These are phyloP conservation scores for Fusarium staphyleae DNA, from an alignment of 2,329 filamentous ascomycete species.

Conservation along the genomic window DNA sequence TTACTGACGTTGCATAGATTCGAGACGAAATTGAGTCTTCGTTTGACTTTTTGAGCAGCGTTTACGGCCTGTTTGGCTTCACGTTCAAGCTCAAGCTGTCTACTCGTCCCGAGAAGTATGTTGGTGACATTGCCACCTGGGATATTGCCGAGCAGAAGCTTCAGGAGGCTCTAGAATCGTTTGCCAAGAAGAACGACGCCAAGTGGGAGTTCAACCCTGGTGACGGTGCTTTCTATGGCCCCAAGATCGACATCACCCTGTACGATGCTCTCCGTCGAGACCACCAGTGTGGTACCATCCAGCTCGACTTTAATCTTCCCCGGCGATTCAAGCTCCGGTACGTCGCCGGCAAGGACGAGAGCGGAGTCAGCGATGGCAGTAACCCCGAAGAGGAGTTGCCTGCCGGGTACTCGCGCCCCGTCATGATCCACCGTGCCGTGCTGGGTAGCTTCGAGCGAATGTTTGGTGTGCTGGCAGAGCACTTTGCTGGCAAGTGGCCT, in stretches of 20 bases:
- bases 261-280: slow-evolving; percentile 82
- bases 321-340: slow-evolving; percentile 52
- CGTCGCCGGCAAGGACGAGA: slow-evolving; percentile 60
- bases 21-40: slow-evolving; percentile 70
- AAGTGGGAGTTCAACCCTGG: slow-evolving; percentile 92
- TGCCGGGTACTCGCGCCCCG: slow-evolving; percentile 77
- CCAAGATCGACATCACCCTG: slow-evolving; percentile 98
- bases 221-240: slow-evolving; percentile 97
- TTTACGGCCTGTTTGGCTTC: slow-evolving; percentile 68
- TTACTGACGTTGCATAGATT: slow-evolving; percentile 42
- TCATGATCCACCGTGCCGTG: slow-evolving; percentile 88
- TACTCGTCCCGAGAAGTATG: slow-evolving; percentile 85
- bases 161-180: slow-evolving; percentile 79
- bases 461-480: slow-evolving; percentile 80
- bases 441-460: slow-evolving; percentile 72
- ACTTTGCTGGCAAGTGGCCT: slow-evolving; percentile 87
- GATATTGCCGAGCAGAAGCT: slow-evolving; percentile 85
- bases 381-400: slow-evolving; percentile 57
- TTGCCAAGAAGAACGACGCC: slow-evolving; percentile 65
- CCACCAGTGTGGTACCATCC: slow-evolving; percentile 74
- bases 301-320: slow-evolving; percentile 86
- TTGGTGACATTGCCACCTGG: slow-evolving; percentile 89
- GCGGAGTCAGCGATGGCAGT: slow-evolving; percentile 52
- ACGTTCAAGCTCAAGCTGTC: slow-evolving; percentile 95
- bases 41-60: slow-evolving; percentile 84